Conservation (phyloP, 495 filamentous ascomycete species). For the Aspergillus carlsbadensis region DNA sequence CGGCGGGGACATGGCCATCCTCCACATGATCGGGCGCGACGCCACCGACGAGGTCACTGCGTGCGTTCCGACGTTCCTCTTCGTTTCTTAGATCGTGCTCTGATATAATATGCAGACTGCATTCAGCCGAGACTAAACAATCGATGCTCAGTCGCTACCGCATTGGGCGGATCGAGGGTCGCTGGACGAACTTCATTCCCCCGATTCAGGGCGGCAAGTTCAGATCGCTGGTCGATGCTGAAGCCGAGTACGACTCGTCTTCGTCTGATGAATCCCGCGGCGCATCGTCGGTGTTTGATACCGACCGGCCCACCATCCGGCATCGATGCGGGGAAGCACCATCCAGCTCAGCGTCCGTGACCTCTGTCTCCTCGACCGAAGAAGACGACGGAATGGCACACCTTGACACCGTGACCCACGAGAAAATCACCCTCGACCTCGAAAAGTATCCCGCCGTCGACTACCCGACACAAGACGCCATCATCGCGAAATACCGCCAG, state of each 20-base stretch:
- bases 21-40: constrained; percentile 94
- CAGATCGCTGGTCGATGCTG: constrained; percentile 48
- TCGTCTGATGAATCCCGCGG: constrained; percentile 42
- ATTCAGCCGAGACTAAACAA: constrained; percentile 72
- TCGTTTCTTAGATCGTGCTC: background rate
- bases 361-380: background rate
- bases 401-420: constrained; percentile 71
- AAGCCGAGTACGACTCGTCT: constrained; percentile 23
- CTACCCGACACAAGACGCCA: constrained; percentile 65
- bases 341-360: background rate
- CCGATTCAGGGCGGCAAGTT: constrained; percentile 92
- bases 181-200: constrained; percentile 85
- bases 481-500: constrained; percentile 77
- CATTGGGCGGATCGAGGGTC: constrained; percentile 78
- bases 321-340: background rate
- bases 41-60: constrained; percentile 92
- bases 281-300: constrained; percentile 61
- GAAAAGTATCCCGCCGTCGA: constrained; percentile 83
- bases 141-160: constrained; percentile 73
- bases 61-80: constrained; percentile 51
- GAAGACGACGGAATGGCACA: background rate
- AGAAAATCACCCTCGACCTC: constrained; percentile 72
- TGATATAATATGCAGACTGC: constrained; percentile 56
- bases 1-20: constrained; percentile 86
- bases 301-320: background rate